Conservation (phyloP, 2,329 filamentous ascomycete genomes). For the Mycocentrospora acerina region DNA sequence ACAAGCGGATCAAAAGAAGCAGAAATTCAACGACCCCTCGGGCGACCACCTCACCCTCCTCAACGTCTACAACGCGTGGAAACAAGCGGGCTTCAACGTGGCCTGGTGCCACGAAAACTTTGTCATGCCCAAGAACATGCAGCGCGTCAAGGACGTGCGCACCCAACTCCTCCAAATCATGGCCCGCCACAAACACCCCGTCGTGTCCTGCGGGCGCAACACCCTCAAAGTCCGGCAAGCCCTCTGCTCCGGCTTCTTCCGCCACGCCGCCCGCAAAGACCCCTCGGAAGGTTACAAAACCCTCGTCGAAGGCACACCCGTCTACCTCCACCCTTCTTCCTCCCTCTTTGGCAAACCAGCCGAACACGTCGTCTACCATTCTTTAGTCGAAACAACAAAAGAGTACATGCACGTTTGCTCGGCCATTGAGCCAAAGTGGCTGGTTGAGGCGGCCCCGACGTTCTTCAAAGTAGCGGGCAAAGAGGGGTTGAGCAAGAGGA, state of each 20-base stretch:
- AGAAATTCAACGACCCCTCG: constrained; percentile 93
- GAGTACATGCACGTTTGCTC: constrained; percentile 98
- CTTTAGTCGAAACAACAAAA: constrained; percentile 87
- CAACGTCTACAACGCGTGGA: constrained; percentile 98
- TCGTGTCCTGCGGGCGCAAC: constrained; percentile 83
- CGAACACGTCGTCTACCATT: constrained; percentile 95
- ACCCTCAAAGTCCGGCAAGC: constrained; percentile 86
- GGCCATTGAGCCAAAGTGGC: constrained; percentile 87
- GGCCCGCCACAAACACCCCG: constrained; percentile 80
- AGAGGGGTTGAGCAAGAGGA: constrained; percentile 83
- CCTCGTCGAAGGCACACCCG: constrained; percentile 88
- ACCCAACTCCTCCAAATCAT: constrained; percentile 93
- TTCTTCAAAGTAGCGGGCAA: constrained; percentile 97
- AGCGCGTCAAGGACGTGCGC: constrained; percentile 85
- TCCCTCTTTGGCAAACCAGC: constrained; percentile 93
- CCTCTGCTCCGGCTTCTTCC: constrained; percentile 91
- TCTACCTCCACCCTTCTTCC: constrained; percentile 90
- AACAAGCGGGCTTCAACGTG: constrained; percentile 74
- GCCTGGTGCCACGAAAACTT: constrained; percentile 99
- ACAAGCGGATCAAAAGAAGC: constrained; percentile 95
- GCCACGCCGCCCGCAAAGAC: constrained; percentile 91
- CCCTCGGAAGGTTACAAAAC: constrained; percentile 98
- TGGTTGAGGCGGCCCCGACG: constrained; percentile 95
- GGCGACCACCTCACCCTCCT: constrained; percentile 93
- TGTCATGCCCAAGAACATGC: constrained; percentile 88